Evolutionary conservation across 2,329 filamentous ascomycete genomes (phyloP).

Genomic region (Tolypocladium endophyticum): DNA sequence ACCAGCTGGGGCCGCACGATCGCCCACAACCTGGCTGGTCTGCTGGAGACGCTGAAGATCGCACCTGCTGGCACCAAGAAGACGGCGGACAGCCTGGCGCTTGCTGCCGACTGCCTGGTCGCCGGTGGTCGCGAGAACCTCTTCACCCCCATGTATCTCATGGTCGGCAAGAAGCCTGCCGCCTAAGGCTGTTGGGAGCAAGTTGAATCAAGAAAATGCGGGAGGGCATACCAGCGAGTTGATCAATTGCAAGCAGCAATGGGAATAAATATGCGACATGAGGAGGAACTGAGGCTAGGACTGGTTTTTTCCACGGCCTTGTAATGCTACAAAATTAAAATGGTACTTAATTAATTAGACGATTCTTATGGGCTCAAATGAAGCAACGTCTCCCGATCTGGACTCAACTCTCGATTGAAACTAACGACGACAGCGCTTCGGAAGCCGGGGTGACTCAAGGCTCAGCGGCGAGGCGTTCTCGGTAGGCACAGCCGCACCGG

Average conservation of each 20-base stretch:
- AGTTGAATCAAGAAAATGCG: too few species aligned
- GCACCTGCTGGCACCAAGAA: slow-evolving; percentile 81
- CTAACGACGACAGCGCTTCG: background rate
- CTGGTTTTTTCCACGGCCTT: background rate
- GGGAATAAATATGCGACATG: background rate
- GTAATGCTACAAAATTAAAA: background rate
- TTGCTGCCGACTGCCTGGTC: slow-evolving; percentile 75
- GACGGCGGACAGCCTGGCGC: slow-evolving; percentile 81
- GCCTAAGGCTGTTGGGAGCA: slow-evolving; percentile 1
- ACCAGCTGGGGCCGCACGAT: slow-evolving; percentile 69
- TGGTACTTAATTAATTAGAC: background rate
- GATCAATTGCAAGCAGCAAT: background rate
- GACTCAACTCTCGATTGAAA: background rate
- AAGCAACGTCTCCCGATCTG: background rate
- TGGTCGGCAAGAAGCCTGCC: slow-evolving; percentile 78
- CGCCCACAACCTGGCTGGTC: slow-evolving; percentile 66
- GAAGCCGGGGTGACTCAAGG: background rate
- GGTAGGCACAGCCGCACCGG: background rate
- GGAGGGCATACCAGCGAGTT: too few species aligned
- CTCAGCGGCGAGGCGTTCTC: background rate
- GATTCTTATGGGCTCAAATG: background rate
- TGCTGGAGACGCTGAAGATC: slow-evolving; percentile 63
- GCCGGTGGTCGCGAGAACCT: slow-evolving; percentile 79
- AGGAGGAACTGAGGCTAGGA: background rate
- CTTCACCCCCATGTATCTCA: slow-evolving; percentile 98